phyloP scores from a whole-genome alignment of 805 yeast species.

The Kuraishia borneana region DNA sequence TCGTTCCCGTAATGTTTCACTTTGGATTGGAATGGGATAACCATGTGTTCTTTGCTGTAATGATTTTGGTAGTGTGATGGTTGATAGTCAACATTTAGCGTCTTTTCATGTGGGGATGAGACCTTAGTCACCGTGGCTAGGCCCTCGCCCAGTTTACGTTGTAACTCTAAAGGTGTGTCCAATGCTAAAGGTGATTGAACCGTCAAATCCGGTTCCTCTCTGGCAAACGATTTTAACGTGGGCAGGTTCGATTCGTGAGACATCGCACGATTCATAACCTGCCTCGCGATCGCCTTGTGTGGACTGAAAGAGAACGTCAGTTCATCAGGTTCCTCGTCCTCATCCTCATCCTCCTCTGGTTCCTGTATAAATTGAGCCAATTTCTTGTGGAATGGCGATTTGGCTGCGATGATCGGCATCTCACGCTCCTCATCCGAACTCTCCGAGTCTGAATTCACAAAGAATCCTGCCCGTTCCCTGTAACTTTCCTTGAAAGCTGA shows the following conservation, averaged over 20 bases:
- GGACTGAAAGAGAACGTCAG: slow-evolving; percentile 33
- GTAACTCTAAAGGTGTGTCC: slow-evolving; percentile 29
- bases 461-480: not conserved
- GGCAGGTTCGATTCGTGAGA: slow-evolving; percentile 31
- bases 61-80: slow-evolving; percentile 29
- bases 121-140: not conserved
- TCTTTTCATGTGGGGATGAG: not conserved
- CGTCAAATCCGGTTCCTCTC: slow-evolving; percentile 4
- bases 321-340: slow-evolving; percentile 29
- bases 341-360: slow-evolving; percentile 25
- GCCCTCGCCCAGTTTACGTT: slow-evolving; percentile 8
- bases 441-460: not conserved
- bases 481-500: not conserved
- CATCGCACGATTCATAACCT: slow-evolving; percentile 24
- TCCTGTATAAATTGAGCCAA: no score
- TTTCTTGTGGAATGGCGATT: not conserved
- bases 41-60: slow-evolving; percentile 29
- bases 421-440: not conserved
- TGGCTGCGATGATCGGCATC: not conserved
- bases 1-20: slow-evolving; percentile 19
- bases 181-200: slow-evolving; percentile 20
- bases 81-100: slow-evolving; percentile 2
- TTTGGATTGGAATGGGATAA: slow-evolving; percentile 25
- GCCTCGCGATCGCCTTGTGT: slow-evolving; percentile 19
- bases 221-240: slow-evolving; percentile 3